Base-by-base conservation (phyloP, 148 eudicot genomes). In the Persicaria maculosa region DNA sequence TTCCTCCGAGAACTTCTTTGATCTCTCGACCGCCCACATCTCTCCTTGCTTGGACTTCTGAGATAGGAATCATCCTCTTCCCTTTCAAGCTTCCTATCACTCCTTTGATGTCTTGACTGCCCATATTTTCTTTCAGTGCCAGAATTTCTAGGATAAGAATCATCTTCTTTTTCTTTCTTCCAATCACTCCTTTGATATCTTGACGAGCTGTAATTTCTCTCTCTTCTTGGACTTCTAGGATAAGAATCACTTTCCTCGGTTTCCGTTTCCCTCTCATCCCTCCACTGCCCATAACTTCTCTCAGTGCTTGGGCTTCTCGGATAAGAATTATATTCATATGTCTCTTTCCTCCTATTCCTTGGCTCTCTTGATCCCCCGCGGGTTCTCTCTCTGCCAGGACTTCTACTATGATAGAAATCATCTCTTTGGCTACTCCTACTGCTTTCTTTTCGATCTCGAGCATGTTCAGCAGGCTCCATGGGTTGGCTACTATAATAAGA, bases 151-250 rank as follows among this genome's bases (percentile, higher is more conserved):
- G n/a, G 25, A 73, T 74, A 61, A 16, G 48, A 74, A 57, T 44
- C 50, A 16, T 74, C 76, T 22, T n/a, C 19, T 79, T 81, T 73
- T 59, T 74, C 77, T 76, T 81, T 87, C 85, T 81, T 83, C 55
- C 74, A 79, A 75, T 84, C 68, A 25, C 68, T 85, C 75, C 68
- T 77, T 22, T 43, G 77, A 67, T 85, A 91, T 68, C 65, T 78
- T 55, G 88, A 79, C 69, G 50, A 77, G 57, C 78, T 76, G 31
- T 76, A 75, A 73, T 77, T 83, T 69, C 77, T 45, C 53, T 74
- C 84, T 54, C 72, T 76, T 75, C 85, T 80, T 19, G 83, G 83
- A 77, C 87, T 80, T 82, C 82, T 75, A 31, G 83, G 75, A 19
- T 64, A 64, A 9, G 43, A 43, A 64, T 64, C 36, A 0, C 44